Conservation (phyloP, 2,329 filamentous ascomycete species). For the Monosporascus ibericus region DNA sequence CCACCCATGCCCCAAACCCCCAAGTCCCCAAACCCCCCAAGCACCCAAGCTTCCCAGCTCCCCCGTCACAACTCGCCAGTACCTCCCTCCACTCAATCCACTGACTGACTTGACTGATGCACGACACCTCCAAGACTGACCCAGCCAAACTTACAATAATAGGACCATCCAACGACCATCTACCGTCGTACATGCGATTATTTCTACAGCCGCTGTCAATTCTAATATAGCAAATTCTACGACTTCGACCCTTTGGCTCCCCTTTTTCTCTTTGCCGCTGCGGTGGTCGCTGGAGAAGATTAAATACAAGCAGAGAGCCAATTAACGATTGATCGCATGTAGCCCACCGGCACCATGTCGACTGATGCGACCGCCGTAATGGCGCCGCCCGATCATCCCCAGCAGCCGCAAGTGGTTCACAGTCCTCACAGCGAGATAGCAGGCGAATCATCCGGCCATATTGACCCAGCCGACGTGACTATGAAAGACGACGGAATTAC, state of each 20-base stretch:
- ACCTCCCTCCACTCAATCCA: not conserved
- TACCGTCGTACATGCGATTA: not conserved
- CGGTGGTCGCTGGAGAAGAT: not conserved
- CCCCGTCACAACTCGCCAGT: not conserved
- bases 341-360: constrained; percentile 44
- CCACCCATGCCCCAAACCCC: not conserved
- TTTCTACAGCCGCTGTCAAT: not conserved
- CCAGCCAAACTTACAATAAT: not conserved
- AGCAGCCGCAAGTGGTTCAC: constrained; percentile 11
- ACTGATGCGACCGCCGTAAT: constrained; percentile 47
- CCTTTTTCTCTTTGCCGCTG: not conserved
- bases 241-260: not conserved
- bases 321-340: constrained; percentile 34
- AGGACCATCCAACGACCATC: not conserved
- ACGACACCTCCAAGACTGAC: not conserved
- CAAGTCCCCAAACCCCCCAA: not conserved
- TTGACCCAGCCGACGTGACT: constrained; percentile 17
- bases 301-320: not conserved
- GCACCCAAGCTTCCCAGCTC: not conserved
- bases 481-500: not conserved
- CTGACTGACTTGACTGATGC: not conserved
- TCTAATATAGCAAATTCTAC: not conserved
- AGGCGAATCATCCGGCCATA: constrained; percentile 10
- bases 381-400: constrained; percentile 30
- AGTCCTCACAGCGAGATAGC: constrained; percentile 20